These are phyloP conservation scores for Penicillium fuscoglaucum DNA, from an alignment of 2,329 filamentous ascomycete genomes.

Conservation along the genomic window DNA sequence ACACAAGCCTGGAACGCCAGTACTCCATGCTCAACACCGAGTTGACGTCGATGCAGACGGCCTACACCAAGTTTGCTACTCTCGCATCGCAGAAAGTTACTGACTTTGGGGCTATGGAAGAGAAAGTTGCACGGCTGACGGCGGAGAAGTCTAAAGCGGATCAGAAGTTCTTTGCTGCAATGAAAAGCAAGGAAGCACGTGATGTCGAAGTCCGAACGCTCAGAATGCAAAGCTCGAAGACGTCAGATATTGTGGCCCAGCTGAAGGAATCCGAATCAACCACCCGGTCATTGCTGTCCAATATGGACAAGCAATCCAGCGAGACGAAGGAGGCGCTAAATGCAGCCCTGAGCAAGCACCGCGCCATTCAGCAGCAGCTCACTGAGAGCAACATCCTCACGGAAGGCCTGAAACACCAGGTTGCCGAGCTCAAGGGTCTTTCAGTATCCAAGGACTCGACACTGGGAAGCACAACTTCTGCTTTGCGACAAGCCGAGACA, in stretches of 20 bases:
- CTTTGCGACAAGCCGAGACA: conserved; percentile 61
- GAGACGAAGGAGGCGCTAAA: conserved; percentile 78
- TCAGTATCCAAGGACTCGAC: conserved; percentile 75
- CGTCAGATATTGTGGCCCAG: conserved; percentile 88
- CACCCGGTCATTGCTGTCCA: conserved; percentile 72
- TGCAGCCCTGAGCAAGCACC: conserved; percentile 69
- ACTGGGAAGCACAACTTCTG: conserved; percentile 62
- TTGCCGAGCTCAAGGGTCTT: conserved; percentile 71
- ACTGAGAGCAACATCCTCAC: conserved; percentile 68
- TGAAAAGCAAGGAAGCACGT: conserved; percentile 87
- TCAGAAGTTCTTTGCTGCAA: conserved; percentile 94
- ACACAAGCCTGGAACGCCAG: conserved; percentile 73
- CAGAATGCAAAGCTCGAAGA: conserved; percentile 81
- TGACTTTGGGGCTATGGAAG: conserved; percentile 73
- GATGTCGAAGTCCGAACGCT: conserved; percentile 77
- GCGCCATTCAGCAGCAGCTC: conserved; percentile 69
- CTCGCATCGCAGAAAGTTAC: conserved; percentile 83
- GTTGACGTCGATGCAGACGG: conserved; percentile 82
- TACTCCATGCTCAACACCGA: conserved; percentile 84
- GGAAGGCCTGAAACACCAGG: conserved; percentile 73
- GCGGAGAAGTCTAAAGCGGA: conserved; percentile 96
- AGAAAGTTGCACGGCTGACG: conserved; percentile 69
- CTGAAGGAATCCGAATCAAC: conserved; percentile 86
- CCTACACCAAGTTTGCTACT: conserved; percentile 84
- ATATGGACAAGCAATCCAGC: conserved; percentile 85